phyloP scores from a whole-genome alignment of 352 stramenopile genomes.

The Phytopythium mirpurense region DNA sequence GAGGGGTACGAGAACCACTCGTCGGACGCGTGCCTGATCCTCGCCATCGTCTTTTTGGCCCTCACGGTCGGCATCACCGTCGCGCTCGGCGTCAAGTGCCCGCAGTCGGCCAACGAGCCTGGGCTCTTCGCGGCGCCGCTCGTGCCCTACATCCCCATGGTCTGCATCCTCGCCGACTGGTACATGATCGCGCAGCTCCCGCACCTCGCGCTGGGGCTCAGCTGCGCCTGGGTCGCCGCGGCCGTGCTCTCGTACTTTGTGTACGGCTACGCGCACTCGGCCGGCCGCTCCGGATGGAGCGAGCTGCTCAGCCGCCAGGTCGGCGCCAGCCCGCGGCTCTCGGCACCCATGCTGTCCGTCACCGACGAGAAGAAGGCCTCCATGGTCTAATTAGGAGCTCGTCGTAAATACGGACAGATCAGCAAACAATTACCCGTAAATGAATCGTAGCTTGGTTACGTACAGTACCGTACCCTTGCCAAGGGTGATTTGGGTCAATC shows the following conservation, averaged over 20 bases:
- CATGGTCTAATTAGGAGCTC: background rate
- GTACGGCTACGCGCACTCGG: constrained; percentile 38
- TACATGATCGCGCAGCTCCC: constrained; percentile 42
- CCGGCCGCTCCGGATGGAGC: constrained; percentile 32
- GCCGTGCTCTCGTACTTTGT: constrained; percentile 41
- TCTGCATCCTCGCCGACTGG: constrained; percentile 43
- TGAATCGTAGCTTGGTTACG: too few relatives aligned
- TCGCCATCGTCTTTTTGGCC: constrained; percentile 43
- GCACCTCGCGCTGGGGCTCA: constrained; percentile 25
- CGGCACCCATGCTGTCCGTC: constrained; percentile 27
- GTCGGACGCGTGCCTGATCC: constrained; percentile 27
- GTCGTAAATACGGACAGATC: too few relatives aligned
- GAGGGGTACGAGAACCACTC: constrained; percentile 55
- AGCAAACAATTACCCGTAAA: too few relatives aligned
- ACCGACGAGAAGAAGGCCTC: constrained; percentile 4
- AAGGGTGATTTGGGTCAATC: too few relatives aligned
- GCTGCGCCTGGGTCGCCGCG: constrained; percentile 26
- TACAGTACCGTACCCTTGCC: too few relatives aligned
- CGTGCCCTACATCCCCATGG: constrained; percentile 34
- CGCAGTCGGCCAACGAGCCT: constrained; percentile 22
- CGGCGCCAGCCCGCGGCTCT: constrained; percentile 21
- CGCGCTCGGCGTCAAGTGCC: constrained; percentile 32
- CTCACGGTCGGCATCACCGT: constrained; percentile 27
- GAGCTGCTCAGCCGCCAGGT: constrained; percentile 26
- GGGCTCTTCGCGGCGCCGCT: constrained; percentile 33